Conservation (phyloP, 108 stramenopile species). For the Parietichytrium sp. region DNA sequence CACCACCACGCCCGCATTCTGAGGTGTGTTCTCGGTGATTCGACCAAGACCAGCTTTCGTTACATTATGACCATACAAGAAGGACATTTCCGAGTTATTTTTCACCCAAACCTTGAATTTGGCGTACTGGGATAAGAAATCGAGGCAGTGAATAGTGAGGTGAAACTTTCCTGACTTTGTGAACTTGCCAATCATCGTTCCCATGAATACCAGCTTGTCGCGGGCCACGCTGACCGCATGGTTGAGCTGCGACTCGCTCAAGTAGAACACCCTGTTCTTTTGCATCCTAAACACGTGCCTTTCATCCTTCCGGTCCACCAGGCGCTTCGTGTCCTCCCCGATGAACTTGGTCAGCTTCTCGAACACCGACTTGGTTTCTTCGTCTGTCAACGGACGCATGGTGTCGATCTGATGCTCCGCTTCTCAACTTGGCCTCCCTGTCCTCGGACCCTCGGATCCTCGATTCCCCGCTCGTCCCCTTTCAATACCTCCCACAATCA, state of each 20-base stretch:
- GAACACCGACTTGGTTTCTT: conserved; percentile 92
- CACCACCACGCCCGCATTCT: conserved; percentile 97
- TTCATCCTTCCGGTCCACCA: conserved; percentile 85
- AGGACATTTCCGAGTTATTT: conserved; percentile 92
- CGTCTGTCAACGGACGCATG: conserved; percentile 97
- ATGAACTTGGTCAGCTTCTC: conserved; percentile 95
- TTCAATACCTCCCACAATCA: no score
- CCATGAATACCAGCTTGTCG: conserved; percentile 81
- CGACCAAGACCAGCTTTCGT: conserved; percentile 87
- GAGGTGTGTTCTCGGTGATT: conserved; percentile 92
- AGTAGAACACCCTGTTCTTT: conserved; percentile 91
- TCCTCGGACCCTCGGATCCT: no score
- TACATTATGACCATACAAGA: conserved; percentile 96
- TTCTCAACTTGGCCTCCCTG: no score
- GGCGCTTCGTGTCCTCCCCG: conserved; percentile 81
- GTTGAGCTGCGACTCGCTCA: conserved; percentile 64
- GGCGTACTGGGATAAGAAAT: conserved; percentile 89
- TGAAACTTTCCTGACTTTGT: conserved; percentile 93
- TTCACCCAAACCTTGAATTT: conserved; percentile 99
- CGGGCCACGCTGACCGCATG: conserved; percentile 62
- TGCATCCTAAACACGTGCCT: conserved; percentile 61
- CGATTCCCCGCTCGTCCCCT: no score
- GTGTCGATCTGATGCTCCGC: no score
- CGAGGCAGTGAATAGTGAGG: conserved; percentile 88
- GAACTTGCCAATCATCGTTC: conserved; percentile 97